phyloP scores from a whole-genome alignment of 2,329 filamentous ascomycete genomes.

The Calonectria hawksworthii region DNA sequence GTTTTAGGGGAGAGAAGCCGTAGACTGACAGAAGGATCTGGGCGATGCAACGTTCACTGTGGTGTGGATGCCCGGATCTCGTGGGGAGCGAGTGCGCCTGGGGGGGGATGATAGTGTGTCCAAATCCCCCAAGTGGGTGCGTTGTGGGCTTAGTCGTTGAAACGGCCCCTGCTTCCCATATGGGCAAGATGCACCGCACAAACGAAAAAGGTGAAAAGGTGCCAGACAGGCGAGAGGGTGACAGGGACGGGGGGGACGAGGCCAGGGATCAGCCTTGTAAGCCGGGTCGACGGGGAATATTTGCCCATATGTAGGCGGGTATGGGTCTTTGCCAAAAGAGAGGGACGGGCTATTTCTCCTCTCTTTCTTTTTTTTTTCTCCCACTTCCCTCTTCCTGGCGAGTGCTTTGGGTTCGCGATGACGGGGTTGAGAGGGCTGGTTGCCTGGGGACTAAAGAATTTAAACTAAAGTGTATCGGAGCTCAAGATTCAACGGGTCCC shows the following conservation, averaged over 20 bases:
- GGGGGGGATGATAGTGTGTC: not conserved
- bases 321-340: not conserved
- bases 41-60: conserved; percentile 28
- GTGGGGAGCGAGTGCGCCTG: not conserved
- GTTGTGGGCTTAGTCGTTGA: conserved; percentile 9
- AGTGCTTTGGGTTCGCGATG: conserved; percentile 6
- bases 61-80: conserved; percentile 21
- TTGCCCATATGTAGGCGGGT: conserved; percentile 15
- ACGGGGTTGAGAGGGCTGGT: not conserved
- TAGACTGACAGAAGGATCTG: conserved; percentile 10
- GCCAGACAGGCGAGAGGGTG: not conserved
- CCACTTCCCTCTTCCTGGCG: not conserved
- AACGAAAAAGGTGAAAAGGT: not conserved
- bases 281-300: conserved; percentile 16
- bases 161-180: conserved; percentile 22
- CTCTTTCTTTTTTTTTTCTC: not conserved
- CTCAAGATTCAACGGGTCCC: conserved; percentile 15
- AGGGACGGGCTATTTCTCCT: not conserved
- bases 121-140: conserved; percentile 7
- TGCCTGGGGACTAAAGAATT: conserved; percentile 18
- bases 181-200: conserved; percentile 18
- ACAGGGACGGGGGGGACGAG: conserved; percentile 17
- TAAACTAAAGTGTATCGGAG: conserved; percentile 18
- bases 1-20: conserved; percentile 2
- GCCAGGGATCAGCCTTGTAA: conserved; percentile 22